Conservation (phyloP, 73 alveolate species). For the Vitrella brassicaformis region DNA sequence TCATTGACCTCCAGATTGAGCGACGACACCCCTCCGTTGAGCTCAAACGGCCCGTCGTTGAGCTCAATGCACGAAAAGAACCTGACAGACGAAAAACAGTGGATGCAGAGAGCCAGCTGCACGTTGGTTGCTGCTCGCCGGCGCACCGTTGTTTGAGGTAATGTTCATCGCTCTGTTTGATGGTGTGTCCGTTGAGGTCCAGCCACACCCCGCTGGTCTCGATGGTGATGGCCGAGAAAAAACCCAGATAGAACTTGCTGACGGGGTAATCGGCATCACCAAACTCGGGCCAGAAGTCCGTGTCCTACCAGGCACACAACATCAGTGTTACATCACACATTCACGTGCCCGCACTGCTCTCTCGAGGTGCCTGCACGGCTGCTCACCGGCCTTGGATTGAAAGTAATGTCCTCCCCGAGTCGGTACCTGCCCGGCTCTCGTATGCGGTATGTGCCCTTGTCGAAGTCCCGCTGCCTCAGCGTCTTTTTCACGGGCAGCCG, state of each 20-base stretch:
- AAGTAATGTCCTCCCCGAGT: neutral
- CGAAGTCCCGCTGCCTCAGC: too few species aligned
- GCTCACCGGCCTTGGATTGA: neutral
- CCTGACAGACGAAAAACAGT: too few species aligned
- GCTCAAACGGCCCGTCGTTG: neutral
- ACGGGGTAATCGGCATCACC: neutral
- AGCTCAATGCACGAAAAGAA: neutral
- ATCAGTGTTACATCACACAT: neutral
- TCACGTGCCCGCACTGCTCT: neutral
- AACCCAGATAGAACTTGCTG: neutral
- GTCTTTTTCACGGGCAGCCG: too few species aligned
- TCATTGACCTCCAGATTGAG: neutral
- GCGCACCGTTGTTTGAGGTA: neutral
- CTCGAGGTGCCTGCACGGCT: neutral
- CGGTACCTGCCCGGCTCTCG: too few species aligned
- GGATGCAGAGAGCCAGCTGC: too few species aligned
- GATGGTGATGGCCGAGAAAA: neutral
- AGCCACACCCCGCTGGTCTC: neutral
- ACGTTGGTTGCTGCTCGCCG: too few species aligned
- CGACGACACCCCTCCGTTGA: slow-evolving; percentile 1
- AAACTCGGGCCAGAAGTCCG: neutral
- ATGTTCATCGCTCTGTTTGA: neutral
- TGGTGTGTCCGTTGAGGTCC: neutral
- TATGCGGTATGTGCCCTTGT: too few species aligned
- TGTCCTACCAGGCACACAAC: neutral